These are phyloP conservation scores for Fragosphaeria purpurea DNA, from an alignment of 2,329 filamentous ascomycete genomes.

Conservation along the genomic window DNA sequence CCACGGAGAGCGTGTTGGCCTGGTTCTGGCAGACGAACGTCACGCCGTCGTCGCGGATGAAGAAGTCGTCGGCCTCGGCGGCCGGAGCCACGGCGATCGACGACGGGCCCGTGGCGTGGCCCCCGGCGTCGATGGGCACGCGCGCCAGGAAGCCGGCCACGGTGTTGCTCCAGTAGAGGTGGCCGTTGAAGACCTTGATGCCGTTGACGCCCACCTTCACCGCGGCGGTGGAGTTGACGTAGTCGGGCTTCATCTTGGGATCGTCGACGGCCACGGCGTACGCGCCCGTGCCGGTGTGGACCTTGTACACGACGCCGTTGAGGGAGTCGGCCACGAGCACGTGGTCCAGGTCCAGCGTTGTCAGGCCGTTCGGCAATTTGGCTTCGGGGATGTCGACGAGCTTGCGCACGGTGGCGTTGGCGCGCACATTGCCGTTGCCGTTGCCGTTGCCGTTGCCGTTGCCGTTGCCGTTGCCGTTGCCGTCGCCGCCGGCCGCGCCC, in stretches of 20 bases:
- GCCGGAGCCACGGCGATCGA: conserved; percentile 8
- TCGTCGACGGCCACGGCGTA: conserved; percentile 18
- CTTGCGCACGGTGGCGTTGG: conserved; percentile 13
- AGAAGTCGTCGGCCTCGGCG: conserved; percentile 15
- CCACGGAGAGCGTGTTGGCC: conserved; percentile 9
- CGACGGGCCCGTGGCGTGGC: conserved; percentile 6
- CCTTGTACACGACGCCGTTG: conserved; percentile 15
- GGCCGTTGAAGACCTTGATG: conserved; percentile 15
- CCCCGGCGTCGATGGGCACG: conserved; percentile 12
- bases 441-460: not conserved
- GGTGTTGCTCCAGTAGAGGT: conserved; percentile 20
- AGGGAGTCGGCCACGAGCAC: conserved; percentile 17
- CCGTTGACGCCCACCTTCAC: conserved; percentile 15
- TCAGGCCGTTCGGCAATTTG: conserved; percentile 19
- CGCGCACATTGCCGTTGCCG: not conserved
- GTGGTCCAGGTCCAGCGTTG: conserved; percentile 7
- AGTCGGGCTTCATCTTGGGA: conserved; percentile 10
- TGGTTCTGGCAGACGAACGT: conserved; percentile 11
- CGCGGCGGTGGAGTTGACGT: not conserved
- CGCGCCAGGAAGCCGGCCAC: conserved; percentile 14
- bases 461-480: not conserved
- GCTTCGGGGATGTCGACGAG: conserved; percentile 14
- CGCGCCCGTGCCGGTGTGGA: conserved; percentile 14
- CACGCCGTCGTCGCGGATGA: conserved; percentile 14
- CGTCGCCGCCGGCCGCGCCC: not conserved